A percentile compares a stretch with the other conserved stretches of the same genome.
These are phyloP conservation scores for Tulasnella calospora DNA, from an alignment of 768 basidiomycete species.

Conservation along the genomic window DNA sequence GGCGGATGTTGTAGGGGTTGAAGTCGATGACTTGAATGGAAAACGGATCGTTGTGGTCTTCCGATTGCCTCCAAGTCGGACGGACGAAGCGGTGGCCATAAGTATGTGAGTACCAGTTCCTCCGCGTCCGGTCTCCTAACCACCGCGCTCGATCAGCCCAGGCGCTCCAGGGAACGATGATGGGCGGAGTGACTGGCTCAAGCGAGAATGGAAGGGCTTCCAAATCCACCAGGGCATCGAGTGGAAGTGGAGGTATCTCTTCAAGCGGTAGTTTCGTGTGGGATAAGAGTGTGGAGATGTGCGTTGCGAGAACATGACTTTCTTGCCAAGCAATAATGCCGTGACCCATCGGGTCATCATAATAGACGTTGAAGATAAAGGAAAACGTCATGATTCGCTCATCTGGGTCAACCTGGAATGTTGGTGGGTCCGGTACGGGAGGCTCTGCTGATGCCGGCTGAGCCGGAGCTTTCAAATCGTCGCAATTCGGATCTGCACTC, in stretches of 20 bases:
- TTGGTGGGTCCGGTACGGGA: neutral
- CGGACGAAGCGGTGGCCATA: conserved; percentile 23
- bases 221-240: neutral
- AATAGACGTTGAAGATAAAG: conserved; percentile 25
- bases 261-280: neutral
- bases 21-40: conserved; percentile 24
- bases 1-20: conserved; percentile 9
- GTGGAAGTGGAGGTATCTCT: neutral
- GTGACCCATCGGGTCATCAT: conserved; percentile 12
- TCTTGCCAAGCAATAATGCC: conserved; percentile 22
- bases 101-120: conserved; percentile 26
- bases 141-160: conserved; percentile 21
- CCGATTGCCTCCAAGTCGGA: conserved; percentile 6
- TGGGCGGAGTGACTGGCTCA: neutral
- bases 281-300: conserved; percentile 18
- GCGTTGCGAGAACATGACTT: conserved; percentile 12
- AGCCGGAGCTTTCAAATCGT: neutral
- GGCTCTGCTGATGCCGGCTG: neutral
- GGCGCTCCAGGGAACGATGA: conserved; percentile 9
- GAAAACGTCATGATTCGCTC: conserved; percentile 24
- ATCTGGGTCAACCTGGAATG: conserved; percentile 16
- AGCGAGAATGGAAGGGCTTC: conserved; percentile 1
- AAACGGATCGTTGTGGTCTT: conserved; percentile 16
- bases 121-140: conserved; percentile 9
- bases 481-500: neutral